These are phyloP conservation scores for Purshia tridentata DNA, from an alignment of 306 rosid genomes.

Conservation along the genomic window DNA sequence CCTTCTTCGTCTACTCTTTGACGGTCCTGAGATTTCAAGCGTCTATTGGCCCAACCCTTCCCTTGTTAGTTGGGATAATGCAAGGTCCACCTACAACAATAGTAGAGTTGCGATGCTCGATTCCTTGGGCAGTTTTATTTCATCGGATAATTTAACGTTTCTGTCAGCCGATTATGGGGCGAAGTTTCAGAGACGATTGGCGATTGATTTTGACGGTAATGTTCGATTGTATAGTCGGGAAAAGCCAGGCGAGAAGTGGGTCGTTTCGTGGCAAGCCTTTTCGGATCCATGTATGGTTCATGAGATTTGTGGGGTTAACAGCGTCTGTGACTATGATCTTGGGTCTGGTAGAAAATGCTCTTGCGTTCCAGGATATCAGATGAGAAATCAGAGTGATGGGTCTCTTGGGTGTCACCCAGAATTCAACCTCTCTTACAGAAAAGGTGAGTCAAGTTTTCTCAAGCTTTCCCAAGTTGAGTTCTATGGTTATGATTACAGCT, in stretches of 20 bases:
- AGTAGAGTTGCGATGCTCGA: slow-evolving; percentile 43
- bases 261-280: slow-evolving; percentile 48
- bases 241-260: slow-evolving; percentile 29
- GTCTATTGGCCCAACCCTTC: slow-evolving; percentile 58
- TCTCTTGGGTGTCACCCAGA: slow-evolving; percentile 39
- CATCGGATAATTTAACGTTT: slow-evolving; percentile 44
- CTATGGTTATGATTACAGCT: slow-evolving; percentile 31
- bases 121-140: slow-evolving; percentile 42
- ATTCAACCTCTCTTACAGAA: slow-evolving; percentile 11
- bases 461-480: slow-evolving; percentile 15
- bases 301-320: slow-evolving; percentile 39
- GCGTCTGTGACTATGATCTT: slow-evolving; percentile 19
- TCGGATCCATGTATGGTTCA: slow-evolving; percentile 40
- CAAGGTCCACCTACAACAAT: slow-evolving; percentile 41
- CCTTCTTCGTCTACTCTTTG: slow-evolving; percentile 50
- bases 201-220: slow-evolving; percentile 55
- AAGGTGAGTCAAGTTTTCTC: slow-evolving; percentile 23
- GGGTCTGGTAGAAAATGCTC: slow-evolving; percentile 22
- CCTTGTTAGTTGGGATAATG: slow-evolving; percentile 32
- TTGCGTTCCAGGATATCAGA: slow-evolving; percentile 10
- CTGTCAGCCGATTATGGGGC: slow-evolving; percentile 42
- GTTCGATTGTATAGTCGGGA: slow-evolving; percentile 46
- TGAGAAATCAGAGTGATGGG: slow-evolving; percentile 5
- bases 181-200: slow-evolving; percentile 35
- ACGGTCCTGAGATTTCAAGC: slow-evolving; percentile 48